Evolutionary conservation across 139 green algal species (phyloP), one percentile per base, ranked within the genome.

Genomic region (Helicosporidium sp.): DNA sequence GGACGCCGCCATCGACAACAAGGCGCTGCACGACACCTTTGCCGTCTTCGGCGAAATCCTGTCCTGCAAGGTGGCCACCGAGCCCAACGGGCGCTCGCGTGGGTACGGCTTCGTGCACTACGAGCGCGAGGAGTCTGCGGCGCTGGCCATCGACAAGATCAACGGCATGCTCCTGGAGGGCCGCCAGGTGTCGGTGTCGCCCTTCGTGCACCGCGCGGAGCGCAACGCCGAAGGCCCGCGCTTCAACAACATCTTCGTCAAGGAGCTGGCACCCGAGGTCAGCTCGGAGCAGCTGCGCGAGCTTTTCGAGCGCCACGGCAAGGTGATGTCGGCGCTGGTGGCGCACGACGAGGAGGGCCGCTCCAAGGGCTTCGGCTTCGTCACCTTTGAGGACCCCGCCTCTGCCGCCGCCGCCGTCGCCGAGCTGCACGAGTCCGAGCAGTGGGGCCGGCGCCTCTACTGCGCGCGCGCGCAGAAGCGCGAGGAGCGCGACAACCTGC

Each of bases 41-140:
- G 73, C 58, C 34, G 70, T 73, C 51, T 92, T 92, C 52, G 84
- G 84, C 60, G 68, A 70, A 52, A 92, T 94, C 57, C 66, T 90
- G 46, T 90, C 77, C 22, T 75, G 66, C 54, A 79, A 76, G 58
- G 69, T 75, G 20, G 69, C 65, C 33, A 37, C 57, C 31, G 54
- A 65, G 29, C 18, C 53, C 13, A 68, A 65, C 37, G 71, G 72
- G 44, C 39, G 70, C 35, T 83, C 72, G 58, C 82, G 84, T 53
- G 75, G 84, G 48, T 94, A 93, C 65, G 84, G 84, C 49, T 94
- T 93, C 59, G 83, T 94, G 37, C 84, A 94, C 63, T 94, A 79
- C 64, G 78, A 87, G 62, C 75, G 70, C 31, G 72, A 84, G 23
- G 79, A 79, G 45, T 55, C 65, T 5, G 84, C 83, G 3, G 55